A percentile compares a stretch with the other conserved stretches of the same genome.
Conservation (phyloP, 805 yeast species). For the Vanderwaltozyma polyspora region DNA sequence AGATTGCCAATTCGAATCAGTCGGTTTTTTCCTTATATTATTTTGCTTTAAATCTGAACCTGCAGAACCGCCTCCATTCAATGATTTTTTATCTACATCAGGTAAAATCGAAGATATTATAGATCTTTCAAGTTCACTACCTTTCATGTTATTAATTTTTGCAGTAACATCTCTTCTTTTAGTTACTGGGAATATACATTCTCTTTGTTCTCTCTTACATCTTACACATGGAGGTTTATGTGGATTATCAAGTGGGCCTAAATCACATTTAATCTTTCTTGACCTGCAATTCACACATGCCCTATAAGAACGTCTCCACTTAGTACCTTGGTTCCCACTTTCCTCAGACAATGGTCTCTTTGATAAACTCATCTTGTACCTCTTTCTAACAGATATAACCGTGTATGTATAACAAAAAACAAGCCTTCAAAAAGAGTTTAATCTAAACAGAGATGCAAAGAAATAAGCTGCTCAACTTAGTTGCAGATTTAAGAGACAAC, state of each 20-base stretch:
- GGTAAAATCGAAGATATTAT: background rate
- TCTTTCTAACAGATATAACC: no score
- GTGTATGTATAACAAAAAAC: no score
- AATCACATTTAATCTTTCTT: constrained; percentile 76
- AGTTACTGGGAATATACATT: constrained; percentile 48
- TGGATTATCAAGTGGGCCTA: constrained; percentile 66
- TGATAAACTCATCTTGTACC: no score
- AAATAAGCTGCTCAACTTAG: no score
- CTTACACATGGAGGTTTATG: constrained; percentile 75
- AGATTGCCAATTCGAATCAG: constrained; percentile 13
- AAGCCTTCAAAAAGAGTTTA: no score
- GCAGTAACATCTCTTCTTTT: background rate
- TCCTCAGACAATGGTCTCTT: no score
- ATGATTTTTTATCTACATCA: no score
- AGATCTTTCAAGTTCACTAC: no score
- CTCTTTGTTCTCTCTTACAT: constrained; percentile 71
- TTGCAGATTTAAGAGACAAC: no score
- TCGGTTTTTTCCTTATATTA: background rate
- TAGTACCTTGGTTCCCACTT: no score
- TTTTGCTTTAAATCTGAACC: background rate
- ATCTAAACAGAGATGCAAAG: no score
- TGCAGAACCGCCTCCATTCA: background rate
- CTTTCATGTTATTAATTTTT: background rate
- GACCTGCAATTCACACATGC: constrained; percentile 83
- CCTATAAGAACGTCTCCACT: constrained; percentile 54